A percentile compares a stretch with the other conserved stretches of the same genome.
phyloP scores from a whole-genome alignment of 352 stramenopile genomes.

The Pythium aquatile region DNA sequence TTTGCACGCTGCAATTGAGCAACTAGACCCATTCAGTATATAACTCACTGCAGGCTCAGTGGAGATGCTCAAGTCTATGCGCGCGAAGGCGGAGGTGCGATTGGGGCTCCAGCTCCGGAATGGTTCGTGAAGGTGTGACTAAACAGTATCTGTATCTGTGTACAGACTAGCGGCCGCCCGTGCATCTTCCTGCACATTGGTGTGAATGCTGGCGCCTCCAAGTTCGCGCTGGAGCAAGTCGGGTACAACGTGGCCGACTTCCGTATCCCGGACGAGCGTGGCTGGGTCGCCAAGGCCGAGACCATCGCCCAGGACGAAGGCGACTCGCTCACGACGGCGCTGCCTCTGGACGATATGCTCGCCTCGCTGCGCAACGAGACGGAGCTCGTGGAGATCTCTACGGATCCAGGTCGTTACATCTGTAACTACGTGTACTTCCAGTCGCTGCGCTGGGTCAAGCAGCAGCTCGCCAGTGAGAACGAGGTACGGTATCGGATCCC shows the following conservation, averaged over 20 bases:
- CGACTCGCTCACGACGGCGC: constrained; percentile 41
- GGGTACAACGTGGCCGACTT: constrained; percentile 85
- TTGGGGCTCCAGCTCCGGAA: not conserved
- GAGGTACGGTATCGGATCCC: constrained; percentile 22
- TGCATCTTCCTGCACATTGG: constrained; percentile 78
- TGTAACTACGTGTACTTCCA: constrained; percentile 87
- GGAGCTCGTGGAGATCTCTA: constrained; percentile 50
- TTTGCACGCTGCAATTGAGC: not conserved
- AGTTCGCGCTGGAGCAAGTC: constrained; percentile 60
- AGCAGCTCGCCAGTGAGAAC: constrained; percentile 23
- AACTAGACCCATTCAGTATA: not conserved
- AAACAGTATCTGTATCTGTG: not conserved
- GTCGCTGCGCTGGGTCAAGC: constrained; percentile 67
- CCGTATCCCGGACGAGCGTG: constrained; percentile 75
- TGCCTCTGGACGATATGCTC: constrained; percentile 64
- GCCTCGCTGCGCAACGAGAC: constrained; percentile 33
- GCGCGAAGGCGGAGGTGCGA: constrained; percentile 37
- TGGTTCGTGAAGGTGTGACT: too few relatives aligned
- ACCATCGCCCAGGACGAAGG: constrained; percentile 49
- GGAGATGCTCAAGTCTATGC: constrained; percentile 38
- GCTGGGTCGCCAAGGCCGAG: constrained; percentile 54
- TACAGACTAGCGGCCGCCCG: constrained; percentile 43
- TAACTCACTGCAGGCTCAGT: constrained; percentile 25
- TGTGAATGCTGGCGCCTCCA: constrained; percentile 41
- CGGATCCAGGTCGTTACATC: constrained; percentile 77